Conservation (phyloP, 2,329 filamentous ascomycete genomes). For the Penicillium sp. region DNA sequence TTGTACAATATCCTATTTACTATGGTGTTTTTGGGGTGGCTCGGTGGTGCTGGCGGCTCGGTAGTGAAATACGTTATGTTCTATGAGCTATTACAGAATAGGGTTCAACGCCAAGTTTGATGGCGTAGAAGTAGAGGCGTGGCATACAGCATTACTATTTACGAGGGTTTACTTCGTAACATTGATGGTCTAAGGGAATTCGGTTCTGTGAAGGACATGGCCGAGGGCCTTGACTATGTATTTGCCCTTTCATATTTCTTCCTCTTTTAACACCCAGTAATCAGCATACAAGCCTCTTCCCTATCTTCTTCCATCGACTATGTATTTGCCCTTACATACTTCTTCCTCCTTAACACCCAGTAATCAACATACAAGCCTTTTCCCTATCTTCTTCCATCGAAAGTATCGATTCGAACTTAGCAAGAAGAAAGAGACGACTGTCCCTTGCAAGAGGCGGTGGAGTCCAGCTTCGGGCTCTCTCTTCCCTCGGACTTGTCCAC, state of each 20-base stretch:
- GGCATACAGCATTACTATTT: too few relatives aligned
- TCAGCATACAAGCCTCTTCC: neutral
- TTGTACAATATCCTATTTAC: too few relatives aligned
- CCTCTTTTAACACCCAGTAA: neutral
- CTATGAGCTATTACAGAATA: too few relatives aligned
- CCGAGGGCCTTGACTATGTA: neutral
- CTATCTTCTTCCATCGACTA: neutral
- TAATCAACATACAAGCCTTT: neutral
- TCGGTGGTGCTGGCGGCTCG: too few relatives aligned
- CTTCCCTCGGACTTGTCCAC: neutral
- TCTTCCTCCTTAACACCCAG: neutral
- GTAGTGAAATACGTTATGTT: too few relatives aligned
- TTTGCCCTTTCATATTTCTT: neutral
- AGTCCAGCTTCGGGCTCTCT: slow-evolving; percentile 3
- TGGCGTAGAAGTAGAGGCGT: too few relatives aligned
- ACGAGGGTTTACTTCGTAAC: neutral
- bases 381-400: neutral
- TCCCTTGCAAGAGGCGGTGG: slow-evolving; percentile 7
- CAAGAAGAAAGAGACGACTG: slow-evolving; percentile 5
- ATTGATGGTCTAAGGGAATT: neutral
- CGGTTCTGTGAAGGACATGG: too few relatives aligned
- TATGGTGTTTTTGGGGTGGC: too few relatives aligned
- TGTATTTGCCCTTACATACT: neutral
- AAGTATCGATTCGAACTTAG: neutral
- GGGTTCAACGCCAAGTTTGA: too few relatives aligned